Evolutionary conservation across 2,329 filamentous ascomycete genomes (phyloP).

Genomic region (Fusarium sp.): DNA sequence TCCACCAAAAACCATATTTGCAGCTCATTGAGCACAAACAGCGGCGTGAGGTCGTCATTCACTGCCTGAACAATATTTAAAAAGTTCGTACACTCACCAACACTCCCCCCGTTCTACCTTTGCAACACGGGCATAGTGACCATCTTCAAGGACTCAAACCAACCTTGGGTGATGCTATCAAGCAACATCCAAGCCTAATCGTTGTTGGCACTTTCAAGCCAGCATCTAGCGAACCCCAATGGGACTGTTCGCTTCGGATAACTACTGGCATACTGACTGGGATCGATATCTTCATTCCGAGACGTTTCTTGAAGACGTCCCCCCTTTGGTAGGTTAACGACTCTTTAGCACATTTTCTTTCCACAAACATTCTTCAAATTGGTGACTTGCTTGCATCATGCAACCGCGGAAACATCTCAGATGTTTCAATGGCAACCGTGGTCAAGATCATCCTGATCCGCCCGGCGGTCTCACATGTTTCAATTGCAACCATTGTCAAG

Average conservation of each 20-base stretch:
- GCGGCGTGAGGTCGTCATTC: too few species aligned
- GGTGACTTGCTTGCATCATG: too few species aligned
- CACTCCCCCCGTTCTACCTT: accelerated
- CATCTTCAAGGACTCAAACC: background rate
- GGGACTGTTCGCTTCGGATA: background rate
- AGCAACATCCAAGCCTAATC: background rate
- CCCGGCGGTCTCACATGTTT: too few species aligned
- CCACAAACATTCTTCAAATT: too few species aligned
- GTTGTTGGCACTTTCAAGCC: background rate
- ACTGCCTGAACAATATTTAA: background rate
- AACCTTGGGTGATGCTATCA: background rate
- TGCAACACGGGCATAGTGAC: background rate
- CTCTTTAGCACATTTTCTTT: too few species aligned
- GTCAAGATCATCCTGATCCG: too few species aligned
- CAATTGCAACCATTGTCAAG: too few species aligned
- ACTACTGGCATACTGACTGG: background rate
- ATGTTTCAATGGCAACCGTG: too few species aligned
- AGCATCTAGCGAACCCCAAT: background rate
- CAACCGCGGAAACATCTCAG: too few species aligned
- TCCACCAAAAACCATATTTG: background rate
- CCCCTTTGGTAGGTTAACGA: background rate
- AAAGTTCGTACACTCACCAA: background rate
- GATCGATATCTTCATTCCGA: background rate
- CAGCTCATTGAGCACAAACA: background rate
- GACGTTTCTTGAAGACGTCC: background rate